Base-by-base conservation (phyloP, 805 yeast genomes). In the Yarrowia sp. region DNA sequence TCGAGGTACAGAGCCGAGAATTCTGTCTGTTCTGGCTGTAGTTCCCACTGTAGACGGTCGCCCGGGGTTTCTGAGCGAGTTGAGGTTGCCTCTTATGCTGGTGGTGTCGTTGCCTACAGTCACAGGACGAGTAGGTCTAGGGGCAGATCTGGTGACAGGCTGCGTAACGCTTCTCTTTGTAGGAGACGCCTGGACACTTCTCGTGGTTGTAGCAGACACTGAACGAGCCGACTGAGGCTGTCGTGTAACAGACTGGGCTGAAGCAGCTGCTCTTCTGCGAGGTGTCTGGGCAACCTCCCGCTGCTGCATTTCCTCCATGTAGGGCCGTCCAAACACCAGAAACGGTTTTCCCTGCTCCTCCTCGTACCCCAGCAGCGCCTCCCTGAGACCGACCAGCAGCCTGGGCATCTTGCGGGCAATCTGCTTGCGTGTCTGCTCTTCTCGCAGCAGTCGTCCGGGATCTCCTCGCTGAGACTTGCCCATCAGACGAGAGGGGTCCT, bases 401-500 rank as follows among this genome's bases (percentile, higher is more conserved):
- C 77, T 76, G 0, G 98, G 98, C 66, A 89, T 75, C 66, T 81
- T 81, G 68, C 84, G 83, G n/a, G 81, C 74, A 7, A 92, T 77
- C 61, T 81, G 80, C 66, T 86, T 86, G 62, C 97, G 77, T 38
- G 84, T 77, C 68, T 80, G 86, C 70, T 91, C 97, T 70, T 93
- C 99, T 63, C 86, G 81, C 63, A 88, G 77, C 63, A 93, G 75
- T 14, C 92, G 86, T 64, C 85, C 86, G 65, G 93, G 92, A 55
- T 73, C 76, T 3, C 73, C 66, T 7, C 67, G 61, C 2, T 65
- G 67, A 7, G 72, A 67, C 68, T 88, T 83, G 65, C 87, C 83
- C 47, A 87, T 72, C 42, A 92, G 77, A 65, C 98, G 80, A 0
- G 93, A 84, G 0, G 97, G 85, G 71, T 93, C 94, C 68, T 84